Evolutionary conservation across 1,139 yeast species (phyloP), one percentile per base, ranked within the genome.

Genomic region (Zygosaccharomyces sapae): DNA sequence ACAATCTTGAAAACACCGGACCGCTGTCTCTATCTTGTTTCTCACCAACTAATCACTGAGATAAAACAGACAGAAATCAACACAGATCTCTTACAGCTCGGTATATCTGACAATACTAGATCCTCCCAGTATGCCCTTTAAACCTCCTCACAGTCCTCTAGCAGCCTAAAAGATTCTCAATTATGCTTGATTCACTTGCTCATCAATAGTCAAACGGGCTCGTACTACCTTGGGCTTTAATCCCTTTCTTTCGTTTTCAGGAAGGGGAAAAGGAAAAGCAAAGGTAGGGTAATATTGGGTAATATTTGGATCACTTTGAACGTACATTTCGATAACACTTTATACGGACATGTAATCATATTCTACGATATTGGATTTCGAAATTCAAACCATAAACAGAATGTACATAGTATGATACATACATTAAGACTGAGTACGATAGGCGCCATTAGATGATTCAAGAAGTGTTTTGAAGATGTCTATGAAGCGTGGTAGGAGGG

Each of bases 401-500:
- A 3, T 24, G 13, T 10, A 27, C n/a, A 7, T 4, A 12, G 30
- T 24, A 27, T 10, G 12, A 27, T 27, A 27, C n/a, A 9, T 10
- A 10, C 27, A 5, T 9, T 10, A 27, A 27, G n/a, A 9, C n/a
- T 27, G 10, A 16, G 16, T 16, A 16, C 16, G 16, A 16, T 16
- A 16, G 16, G 16, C 16, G 12, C n/a, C 31, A 27, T 2, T 27
- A 5, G n/a, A 27, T 27, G 31, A 12, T 10, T 10, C n/a, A 27
- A 27, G 31, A 27, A 12, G 9, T 27, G 12, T 10, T 10, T 27
- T 9, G 13, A 12, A 27, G 5, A 37, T 37, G 40, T 37, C 40
- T 24, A 20, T 27, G 40, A 37, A 37, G 40, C 40, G 40, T 37
- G 40, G 40, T n/a, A 24, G 40, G 40, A 37, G 40, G 40, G 40